Evolutionary conservation across 108 stramenopile genomes (phyloP), one percentile per base, ranked within the genome.

Genomic region (Cylindrotheca closterium): DNA sequence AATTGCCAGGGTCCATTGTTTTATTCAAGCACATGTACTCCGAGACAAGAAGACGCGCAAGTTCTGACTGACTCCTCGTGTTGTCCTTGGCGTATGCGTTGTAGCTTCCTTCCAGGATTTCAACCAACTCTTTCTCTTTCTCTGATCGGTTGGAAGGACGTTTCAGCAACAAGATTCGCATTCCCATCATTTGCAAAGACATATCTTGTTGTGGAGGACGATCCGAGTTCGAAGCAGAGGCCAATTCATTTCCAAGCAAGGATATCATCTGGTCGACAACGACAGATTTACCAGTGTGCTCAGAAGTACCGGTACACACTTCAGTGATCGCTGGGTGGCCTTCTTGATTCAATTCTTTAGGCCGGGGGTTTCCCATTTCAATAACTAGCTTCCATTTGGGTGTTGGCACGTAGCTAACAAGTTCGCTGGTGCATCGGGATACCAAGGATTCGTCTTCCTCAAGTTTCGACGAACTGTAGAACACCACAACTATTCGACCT

Each of bases 321-420:
- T 42, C 37, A 7, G 37, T 10, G 7, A 42, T 10, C 15, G 37
- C 37, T 15, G 15, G 7, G 15, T 42, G 7, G 37, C 37, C 15
- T 42, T 42, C 37, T 42, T 7, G 37, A 15, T 15, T 15, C 15
- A 42, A 7, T 7, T 7, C 7, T 42, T 42, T 42, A 15, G 7
- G 37, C 15, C 15, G 37, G 10, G 23, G 19, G 23, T 45, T n/a
- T 19, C 59, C 59, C 1, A 81, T 61, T 45, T 87, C 86, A 27
- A 87, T 77, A 10, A 75, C 79, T 10, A 88, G 68, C 34, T 78
- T 77, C 87, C 87, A 88, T 25, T 71, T 74, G 0, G 87, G 87
- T 31, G 73, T 70, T 3, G 87, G 87, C 31, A 26, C 29, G 30
- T 68, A 73, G 31, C 53, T 75, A 8, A 59, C 30, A 27, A 83